Conservation (phyloP, 768 basidiomycete species). For the Trametes gibbosa region DNA sequence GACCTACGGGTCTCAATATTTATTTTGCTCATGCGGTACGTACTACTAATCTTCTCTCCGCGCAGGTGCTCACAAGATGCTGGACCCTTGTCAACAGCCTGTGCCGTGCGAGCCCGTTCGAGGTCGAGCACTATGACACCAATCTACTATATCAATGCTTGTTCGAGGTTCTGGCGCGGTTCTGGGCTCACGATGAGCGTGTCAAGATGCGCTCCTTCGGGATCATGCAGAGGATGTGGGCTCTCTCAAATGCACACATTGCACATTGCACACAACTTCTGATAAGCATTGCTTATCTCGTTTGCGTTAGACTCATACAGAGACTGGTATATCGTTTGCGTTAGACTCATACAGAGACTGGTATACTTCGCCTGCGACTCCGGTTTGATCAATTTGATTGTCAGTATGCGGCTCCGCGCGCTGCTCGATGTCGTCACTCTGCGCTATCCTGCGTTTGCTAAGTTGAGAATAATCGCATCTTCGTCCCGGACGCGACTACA, state of each 20-base stretch:
- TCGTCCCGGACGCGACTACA: background rate
- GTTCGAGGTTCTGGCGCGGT: background rate
- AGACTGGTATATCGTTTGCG: background rate
- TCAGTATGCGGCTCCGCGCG: background rate
- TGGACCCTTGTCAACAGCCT: conserved; percentile 7
- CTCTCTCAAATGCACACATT: background rate
- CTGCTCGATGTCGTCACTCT: background rate
- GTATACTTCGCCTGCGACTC: conserved; percentile 3
- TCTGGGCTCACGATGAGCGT: background rate
- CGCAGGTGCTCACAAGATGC: background rate
- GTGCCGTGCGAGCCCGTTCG: conserved; percentile 18
- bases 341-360: background rate
- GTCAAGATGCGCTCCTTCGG: background rate
- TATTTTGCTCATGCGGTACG: too few species aligned
- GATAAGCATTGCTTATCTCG: too few species aligned
- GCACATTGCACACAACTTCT: background rate
- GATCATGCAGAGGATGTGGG: conserved; percentile 8
- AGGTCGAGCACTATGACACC: conserved; percentile 8
- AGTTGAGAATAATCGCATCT: background rate
- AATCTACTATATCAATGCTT: conserved; percentile 8
- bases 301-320: background rate
- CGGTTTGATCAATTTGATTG: background rate
- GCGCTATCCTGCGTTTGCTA: background rate
- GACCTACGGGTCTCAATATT: conserved; percentile 43
- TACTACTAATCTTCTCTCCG: too few species aligned